Evolutionary conservation across 2,329 filamentous ascomycete species (phyloP).

Genomic region (Colletotrichum sublineola): DNA sequence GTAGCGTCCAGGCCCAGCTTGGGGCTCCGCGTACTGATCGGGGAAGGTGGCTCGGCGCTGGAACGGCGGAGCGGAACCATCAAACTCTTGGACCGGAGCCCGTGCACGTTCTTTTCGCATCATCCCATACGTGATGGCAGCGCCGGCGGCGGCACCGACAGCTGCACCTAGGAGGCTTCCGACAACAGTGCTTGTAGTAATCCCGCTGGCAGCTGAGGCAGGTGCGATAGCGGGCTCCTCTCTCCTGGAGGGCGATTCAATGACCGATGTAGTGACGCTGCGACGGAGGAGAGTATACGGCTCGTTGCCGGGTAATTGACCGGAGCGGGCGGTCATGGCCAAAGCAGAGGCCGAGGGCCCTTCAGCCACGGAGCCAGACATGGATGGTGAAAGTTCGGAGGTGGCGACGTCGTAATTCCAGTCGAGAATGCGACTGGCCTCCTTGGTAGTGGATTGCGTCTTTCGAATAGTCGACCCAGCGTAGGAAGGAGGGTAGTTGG

Average conservation of each 20-base stretch:
- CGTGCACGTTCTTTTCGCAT: constrained; percentile 68
- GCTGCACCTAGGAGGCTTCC: constrained; percentile 84
- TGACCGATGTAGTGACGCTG: constrained; percentile 53
- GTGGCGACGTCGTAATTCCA: constrained; percentile 63
- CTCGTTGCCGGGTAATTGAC: constrained; percentile 43
- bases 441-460: constrained; percentile 54
- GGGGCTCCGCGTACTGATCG: constrained; percentile 49
- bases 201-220: constrained; percentile 48
- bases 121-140: constrained; percentile 77
- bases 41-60: constrained; percentile 62
- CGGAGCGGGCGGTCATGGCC: constrained; percentile 44
- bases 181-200: constrained; percentile 72
- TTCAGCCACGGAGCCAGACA: constrained; percentile 2
- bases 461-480: constrained; percentile 51
- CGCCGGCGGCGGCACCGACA: constrained; percentile 78
- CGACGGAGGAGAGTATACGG: constrained; percentile 49
- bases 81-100: constrained; percentile 57
- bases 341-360: constrained; percentile 34
- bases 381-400: constrained; percentile 42
- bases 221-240: constrained; percentile 45
- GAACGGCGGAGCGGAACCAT: constrained; percentile 52
- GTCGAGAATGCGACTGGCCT: constrained; percentile 60
- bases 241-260: constrained; percentile 44
- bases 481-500: constrained; percentile 52
- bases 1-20: constrained; percentile 51